A percentile compares a stretch with the other conserved stretches of the same genome.
Evolutionary conservation across 2,329 filamentous ascomycete genomes (phyloP).

Genomic region (Ophiosphaerella korrae): DNA sequence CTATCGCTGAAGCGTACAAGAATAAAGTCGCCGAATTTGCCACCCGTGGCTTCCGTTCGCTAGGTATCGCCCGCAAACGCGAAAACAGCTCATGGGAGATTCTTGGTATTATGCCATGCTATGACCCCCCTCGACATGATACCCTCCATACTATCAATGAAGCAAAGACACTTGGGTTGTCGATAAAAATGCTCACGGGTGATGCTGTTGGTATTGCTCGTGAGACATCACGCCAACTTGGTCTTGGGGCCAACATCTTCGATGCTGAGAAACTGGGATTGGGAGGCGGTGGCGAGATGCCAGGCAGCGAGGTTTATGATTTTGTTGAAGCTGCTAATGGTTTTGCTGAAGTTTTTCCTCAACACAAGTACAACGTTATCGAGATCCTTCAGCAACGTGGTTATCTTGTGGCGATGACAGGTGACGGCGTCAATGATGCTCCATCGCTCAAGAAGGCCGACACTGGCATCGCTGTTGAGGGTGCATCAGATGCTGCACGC

Average conservation of each 20-base stretch:
- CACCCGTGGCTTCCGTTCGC: constrained; percentile 89
- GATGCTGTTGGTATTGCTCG: constrained; percentile 91
- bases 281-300: constrained; percentile 88
- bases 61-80: constrained; percentile 90
- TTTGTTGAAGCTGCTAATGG: constrained; percentile 95
- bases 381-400: constrained; percentile 93
- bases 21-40: constrained; percentile 92
- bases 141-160: constrained; percentile 90
- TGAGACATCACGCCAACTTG: constrained; percentile 88
- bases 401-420: constrained; percentile 94
- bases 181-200: constrained; percentile 96
- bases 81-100: constrained; percentile 85
- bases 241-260: constrained; percentile 91
- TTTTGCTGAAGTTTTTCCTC: constrained; percentile 92
- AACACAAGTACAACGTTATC: constrained; percentile 94
- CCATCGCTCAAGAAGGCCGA: constrained; percentile 94
- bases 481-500: constrained; percentile 86
- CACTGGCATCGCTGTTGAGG: constrained; percentile 93
- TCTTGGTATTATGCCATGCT: constrained; percentile 93
- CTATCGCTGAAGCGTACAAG: constrained; percentile 83
- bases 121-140: constrained; percentile 87
- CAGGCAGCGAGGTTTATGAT: constrained; percentile 91
- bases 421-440: constrained; percentile 93
- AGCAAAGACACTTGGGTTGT: constrained; percentile 83
- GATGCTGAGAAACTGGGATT: constrained; percentile 92